Percentiles rank a stretch among this genome's conserved stretches.
Evolutionary conservation across 148 eudicot species (phyloP).

Genomic region (Selenicereus undatus): DNA sequence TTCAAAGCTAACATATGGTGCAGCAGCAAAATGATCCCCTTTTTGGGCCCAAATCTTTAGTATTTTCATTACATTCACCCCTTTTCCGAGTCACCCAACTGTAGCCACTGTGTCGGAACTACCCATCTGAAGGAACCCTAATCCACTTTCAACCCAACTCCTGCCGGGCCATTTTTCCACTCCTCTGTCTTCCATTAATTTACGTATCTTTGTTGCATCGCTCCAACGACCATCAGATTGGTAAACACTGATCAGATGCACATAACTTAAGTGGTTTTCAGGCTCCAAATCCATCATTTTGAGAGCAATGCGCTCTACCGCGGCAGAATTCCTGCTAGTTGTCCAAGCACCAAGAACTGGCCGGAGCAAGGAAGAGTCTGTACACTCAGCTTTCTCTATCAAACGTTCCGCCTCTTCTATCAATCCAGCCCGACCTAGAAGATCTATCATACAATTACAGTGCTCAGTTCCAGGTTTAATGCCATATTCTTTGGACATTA

Average conservation of each 20-base stretch:
- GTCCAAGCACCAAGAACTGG: slow-evolving; percentile 72
- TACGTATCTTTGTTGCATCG: slow-evolving; percentile 54
- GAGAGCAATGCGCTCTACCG: slow-evolving; percentile 70
- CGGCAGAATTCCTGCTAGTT: slow-evolving; percentile 49
- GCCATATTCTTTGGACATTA: slow-evolving; percentile 48
- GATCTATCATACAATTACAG: slow-evolving; percentile 79
- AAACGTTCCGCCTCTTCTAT: slow-evolving; percentile 72
- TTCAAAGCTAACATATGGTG: too few species aligned
- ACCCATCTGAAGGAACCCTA: slow-evolving; percentile 10
- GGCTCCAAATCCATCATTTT: slow-evolving; percentile 70
- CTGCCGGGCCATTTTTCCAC: slow-evolving; percentile 60
- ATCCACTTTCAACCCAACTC: slow-evolving; percentile 62
- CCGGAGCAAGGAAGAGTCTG: slow-evolving; percentile 56
- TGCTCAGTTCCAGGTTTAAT: slow-evolving; percentile 63
- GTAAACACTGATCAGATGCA: slow-evolving; percentile 69
- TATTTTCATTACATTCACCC: too few species aligned
- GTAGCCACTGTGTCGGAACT: neutral
- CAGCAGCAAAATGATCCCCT: too few species aligned
- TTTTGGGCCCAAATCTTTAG: too few species aligned
- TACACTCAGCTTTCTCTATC: slow-evolving; percentile 46
- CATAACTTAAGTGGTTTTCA: slow-evolving; percentile 68
- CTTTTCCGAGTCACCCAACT: neutral
- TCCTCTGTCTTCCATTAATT: slow-evolving; percentile 59
- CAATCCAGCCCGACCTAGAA: slow-evolving; percentile 76
- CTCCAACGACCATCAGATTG: slow-evolving; percentile 66